A percentile compares a stretch with the other conserved stretches of the same genome.
These are phyloP conservation scores for Termitomyces sp. DNA, from an alignment of 768 basidiomycete species.

Conservation along the genomic window DNA sequence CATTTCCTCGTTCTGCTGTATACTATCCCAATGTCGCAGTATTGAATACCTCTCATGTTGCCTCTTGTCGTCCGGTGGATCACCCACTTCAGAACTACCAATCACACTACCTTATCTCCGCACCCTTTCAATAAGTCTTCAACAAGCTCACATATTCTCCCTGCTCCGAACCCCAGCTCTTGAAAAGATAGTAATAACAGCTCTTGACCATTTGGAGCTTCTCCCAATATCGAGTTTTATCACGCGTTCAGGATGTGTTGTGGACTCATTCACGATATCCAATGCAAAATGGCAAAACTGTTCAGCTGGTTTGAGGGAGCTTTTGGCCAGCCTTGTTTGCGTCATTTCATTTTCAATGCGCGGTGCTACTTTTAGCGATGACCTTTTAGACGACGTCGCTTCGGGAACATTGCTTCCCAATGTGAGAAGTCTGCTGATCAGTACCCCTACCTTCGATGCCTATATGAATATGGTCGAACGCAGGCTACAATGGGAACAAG, in stretches of 20 bases:
- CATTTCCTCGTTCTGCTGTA: not conserved
- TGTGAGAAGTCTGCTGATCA: not conserved
- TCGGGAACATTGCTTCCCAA: not conserved
- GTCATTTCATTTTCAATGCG: not conserved
- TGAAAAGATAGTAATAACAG: not conserved
- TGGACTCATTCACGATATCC: not conserved
- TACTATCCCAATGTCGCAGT: not conserved
- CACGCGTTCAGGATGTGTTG: not conserved
- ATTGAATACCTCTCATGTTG: not conserved
- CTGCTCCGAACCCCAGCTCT: not conserved
- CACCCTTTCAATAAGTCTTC: not conserved
- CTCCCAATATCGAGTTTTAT: not conserved
- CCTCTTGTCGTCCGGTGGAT: not conserved
- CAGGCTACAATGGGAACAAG: not conserved
- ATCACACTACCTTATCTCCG: not conserved
- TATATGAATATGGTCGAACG: not conserved
- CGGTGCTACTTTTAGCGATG: not conserved
- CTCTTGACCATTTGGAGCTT: not conserved
- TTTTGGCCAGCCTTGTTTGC: not conserved
- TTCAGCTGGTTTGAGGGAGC: not conserved
- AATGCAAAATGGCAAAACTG: not conserved
- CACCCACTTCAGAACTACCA: not conserved
- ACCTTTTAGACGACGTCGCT: not conserved
- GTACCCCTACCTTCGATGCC: not conserved
- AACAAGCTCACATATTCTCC: not conserved